Base-by-base conservation (phyloP, 2,329 filamentous ascomycete species). In the Didymella lethalis region DNA sequence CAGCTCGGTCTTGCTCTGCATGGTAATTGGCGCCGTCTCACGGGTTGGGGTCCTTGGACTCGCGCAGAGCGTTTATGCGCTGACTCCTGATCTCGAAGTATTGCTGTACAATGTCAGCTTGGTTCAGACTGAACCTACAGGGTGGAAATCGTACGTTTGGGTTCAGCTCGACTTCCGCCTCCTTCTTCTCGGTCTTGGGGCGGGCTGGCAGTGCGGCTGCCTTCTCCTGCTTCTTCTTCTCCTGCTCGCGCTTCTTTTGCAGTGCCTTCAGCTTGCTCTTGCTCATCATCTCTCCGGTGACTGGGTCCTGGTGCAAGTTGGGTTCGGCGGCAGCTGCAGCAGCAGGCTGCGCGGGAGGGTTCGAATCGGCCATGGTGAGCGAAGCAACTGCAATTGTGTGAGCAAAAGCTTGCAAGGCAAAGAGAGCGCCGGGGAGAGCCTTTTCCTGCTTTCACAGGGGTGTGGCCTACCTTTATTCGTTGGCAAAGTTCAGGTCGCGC, bases 31-130 rank as follows among this genome's bases (percentile, higher is more conserved):
- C 14, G 14, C 5, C 32, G 8, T 6, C 32, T 36, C 4, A 78
- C 4, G 91, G 91, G 74, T 94, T 90, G 40, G 91, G 90, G 59
- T 88, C 81, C 81, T 90, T 88, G 74, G 86, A 87, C 74, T 89
- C 82, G 72, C 89, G 86, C 64, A 94, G 85, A 71, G 90, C 89
- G 78, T 90, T 89, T 82, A 97, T 88, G 67, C 85, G 86, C 68
- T 91, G 87, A 73, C 90, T 96, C 4, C 54, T 91, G 76, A 98
- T 96, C 82, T 99, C 95, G 77, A 97, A 97, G 84, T 98, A 99
- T 89, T 91, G 89, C 87, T 90, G 71, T 14, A 28, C 28, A 57
- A 25, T 40, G 66, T 74, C 29, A 70, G 49, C 16, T 28, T 31
- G 43, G 43, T 23, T 2, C 23, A 23, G 1, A 23, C 2, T 23